Evolutionary conservation across 306 rosid species (phyloP).

Genomic region (Castanospermum australe): DNA sequence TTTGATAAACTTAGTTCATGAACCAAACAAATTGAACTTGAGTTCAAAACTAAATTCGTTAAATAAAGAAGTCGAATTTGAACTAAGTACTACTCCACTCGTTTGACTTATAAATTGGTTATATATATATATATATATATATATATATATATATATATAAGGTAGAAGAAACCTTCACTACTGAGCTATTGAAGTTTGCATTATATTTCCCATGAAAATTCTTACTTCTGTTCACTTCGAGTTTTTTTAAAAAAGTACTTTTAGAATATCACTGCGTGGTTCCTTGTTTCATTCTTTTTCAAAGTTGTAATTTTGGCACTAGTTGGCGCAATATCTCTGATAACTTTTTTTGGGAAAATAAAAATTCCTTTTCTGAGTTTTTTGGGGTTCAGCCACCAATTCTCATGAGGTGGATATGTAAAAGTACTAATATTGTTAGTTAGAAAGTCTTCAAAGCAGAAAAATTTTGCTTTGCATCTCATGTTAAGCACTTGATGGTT

Average conservation of each 20-base stretch:
- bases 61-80: too few species aligned
- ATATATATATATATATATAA: too few species aligned
- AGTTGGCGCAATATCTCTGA: background rate
- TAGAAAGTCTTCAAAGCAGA: background rate
- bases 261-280: background rate
- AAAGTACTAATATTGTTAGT: background rate
- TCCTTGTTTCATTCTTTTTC: background rate
- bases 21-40: too few species aligned
- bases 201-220: background rate
- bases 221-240: background rate
- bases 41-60: too few species aligned
- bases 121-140: too few species aligned
- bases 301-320: background rate
- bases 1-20: too few species aligned
- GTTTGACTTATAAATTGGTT: too few species aligned
- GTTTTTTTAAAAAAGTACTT: background rate
- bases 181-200: constrained; percentile 5
- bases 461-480: background rate
- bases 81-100: too few species aligned
- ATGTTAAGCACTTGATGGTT: background rate
- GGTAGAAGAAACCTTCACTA: constrained; percentile 28
- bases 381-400: background rate
- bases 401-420: background rate
- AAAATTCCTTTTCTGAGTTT: background rate
- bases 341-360: background rate